Percentiles rank a stretch among this genome's conserved stretches.
phyloP scores from a whole-genome alignment of 345 rosid species.

The Physaria fendleri region DNA sequence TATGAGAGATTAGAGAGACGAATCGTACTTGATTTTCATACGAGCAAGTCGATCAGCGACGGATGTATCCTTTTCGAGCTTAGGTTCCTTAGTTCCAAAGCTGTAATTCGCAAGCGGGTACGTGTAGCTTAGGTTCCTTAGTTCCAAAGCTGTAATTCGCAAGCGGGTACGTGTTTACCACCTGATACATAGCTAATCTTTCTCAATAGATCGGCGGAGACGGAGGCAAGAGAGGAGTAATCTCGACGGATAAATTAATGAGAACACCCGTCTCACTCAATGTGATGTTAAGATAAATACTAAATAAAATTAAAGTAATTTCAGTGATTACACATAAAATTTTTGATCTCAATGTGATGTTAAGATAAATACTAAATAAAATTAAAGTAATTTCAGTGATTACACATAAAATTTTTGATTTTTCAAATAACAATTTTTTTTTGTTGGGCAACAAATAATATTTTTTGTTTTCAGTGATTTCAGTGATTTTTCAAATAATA shows the following conservation, averaged over 20 bases:
- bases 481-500: no score
- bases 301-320: no score
- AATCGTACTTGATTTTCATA: conserved; percentile 83
- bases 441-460: no score
- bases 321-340: no score
- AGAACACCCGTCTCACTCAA: background rate
- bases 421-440: no score
- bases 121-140: conserved; percentile 95
- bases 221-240: background rate
- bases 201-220: conserved; percentile 1
- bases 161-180: conserved; percentile 85
- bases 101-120: conserved; percentile 93
- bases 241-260: conserved; percentile 1
- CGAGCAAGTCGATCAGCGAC: conserved; percentile 98
- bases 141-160: conserved; percentile 95
- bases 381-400: no score
- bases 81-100: conserved; percentile 91
- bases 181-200: conserved; percentile 70
- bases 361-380: no score
- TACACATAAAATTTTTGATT: no score
- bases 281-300: no score
- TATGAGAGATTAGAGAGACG: no score
- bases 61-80: conserved; percentile 93
- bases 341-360: no score
- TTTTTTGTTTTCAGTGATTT: no score